Base-by-base conservation (phyloP, 495 filamentous ascomycete species). In the Tuber umbilicatum region DNA sequence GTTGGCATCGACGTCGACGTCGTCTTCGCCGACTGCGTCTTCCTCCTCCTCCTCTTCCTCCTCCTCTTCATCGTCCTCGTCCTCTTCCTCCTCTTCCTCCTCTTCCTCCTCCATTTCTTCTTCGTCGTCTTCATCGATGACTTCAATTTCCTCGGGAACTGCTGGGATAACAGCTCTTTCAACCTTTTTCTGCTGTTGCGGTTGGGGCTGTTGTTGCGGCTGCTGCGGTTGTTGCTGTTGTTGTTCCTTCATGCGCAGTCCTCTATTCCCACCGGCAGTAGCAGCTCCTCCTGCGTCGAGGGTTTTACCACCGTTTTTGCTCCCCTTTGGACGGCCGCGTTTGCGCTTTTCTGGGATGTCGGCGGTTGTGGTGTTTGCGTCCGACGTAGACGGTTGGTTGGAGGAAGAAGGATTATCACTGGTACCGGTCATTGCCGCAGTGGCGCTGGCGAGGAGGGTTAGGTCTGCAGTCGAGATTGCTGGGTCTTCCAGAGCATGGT, bases 291-390 rank as follows among this genome's bases (percentile, higher is more conserved):
- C 71, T 70, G 68, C 31, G 50, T 72, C 37, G 69, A 41, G 37
- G 50, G 71, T 1, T 71, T 72, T 72, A 55, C 71, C 67, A 38
- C 80, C 80, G 17, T 81, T 81, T 39, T 78, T 78, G 23, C 80
- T 81, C 21, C 80, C 80, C 68, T 81, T 81, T 12, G 80, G 80
- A 37, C 80, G 64, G 4, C 80, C 80, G 19, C 80, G 42, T 38
- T 81, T 81, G 37, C 80, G 45, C 71, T 81, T 81, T 55, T 70
- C 79, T 21, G 79, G 79, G 7, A 69, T 69, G 43, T 75, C 74
- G 5, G 70, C 43, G 4, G 69, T 39, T n/a, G 73, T 74, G 60
- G 47, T 45, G 37, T 79, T 67, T n/a, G 78, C 47, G 39, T 23
- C 39, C 35, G 69, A 45, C 16, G 77, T 16, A 10, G 64, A 27